Conservation (phyloP, 495 filamentous ascomycete species). For the Podospora sp. region DNA sequence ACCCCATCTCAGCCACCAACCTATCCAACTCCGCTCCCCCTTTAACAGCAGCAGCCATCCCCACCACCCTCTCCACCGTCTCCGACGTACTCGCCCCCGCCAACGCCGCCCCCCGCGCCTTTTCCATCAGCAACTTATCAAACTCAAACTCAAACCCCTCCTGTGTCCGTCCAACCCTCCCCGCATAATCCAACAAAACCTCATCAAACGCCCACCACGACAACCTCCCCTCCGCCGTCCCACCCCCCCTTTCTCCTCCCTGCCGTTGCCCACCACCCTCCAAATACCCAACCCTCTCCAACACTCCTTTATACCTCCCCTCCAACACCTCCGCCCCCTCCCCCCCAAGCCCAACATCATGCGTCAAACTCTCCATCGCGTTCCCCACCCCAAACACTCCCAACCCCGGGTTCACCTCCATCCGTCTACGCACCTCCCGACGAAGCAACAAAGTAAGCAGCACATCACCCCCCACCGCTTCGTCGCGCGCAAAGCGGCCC, state of each 20-base stretch:
- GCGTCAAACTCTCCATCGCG: background rate
- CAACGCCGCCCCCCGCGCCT: background rate
- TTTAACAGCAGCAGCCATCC: background rate
- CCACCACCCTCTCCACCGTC: background rate
- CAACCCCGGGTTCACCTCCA: background rate
- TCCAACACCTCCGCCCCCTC: background rate
- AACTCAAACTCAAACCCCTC: background rate
- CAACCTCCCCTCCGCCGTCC: background rate
- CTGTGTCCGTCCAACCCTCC: background rate
- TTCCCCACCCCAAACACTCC: background rate
- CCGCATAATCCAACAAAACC: background rate
- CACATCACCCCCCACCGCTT: no score
- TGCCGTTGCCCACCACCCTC: background rate
- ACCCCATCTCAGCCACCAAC: background rate
- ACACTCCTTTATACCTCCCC: background rate
- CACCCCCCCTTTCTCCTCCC: background rate
- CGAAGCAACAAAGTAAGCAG: background rate
- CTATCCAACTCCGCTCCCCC: background rate
- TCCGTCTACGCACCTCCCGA: background rate
- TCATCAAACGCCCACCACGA: background rate
- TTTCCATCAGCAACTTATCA: background rate
- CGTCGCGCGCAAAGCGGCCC: no score
- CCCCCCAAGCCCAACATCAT: background rate
- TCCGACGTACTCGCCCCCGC: background rate
- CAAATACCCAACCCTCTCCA: background rate